Base-by-base conservation (phyloP, 192 early-diverging fungal genomes). In the Chytriomyces confervae region DNA sequence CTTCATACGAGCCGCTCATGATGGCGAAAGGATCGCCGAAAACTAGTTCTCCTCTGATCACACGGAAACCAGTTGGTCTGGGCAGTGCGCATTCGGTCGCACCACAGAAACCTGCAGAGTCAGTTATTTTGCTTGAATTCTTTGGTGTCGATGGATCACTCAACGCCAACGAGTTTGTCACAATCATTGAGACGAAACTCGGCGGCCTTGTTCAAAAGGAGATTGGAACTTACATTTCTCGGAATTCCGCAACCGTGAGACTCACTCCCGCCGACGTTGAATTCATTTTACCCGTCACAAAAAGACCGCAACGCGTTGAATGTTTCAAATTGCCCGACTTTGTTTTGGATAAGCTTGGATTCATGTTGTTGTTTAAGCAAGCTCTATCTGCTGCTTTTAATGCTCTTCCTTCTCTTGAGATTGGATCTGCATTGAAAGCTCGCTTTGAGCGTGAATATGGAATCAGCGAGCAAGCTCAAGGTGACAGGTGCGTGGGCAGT, bases 251-350 rank as follows among this genome's bases (percentile, higher is more conserved):
- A 47, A 86, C 86, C 0, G 77, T 88, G 9, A 93, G 91, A 66
- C 80, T 93, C 2, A 89, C 91, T 5, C 84, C 78, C 11, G 87
- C 90, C 11, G 94, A 95, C 82, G 84, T 93, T 18, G 93, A 94
- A 46, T 94, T 95, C 72, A 91, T 94, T 66, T 76, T 95, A 0
- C 92, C 93, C 0, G 7, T 29, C 29, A 80, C 87, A n/a, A 82
- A 87, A 69, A 50, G 60, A 3, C 77, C 77, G 43, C 68, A 79
- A 7, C 66, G 77, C 46, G 63, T 79, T 3, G 76, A 81, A 68
- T 79, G 67, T 4, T 72, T 92, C 48, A 66, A 77, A 18, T 80
- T 94, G 53, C 91, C 92, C 6, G 46, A 62, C 16, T 75, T 85
- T 23, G 81, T 95, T 13, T 80, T 83, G 27, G 87, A 88, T 49